phyloP scores from a whole-genome alignment of 176 grass and related monocot genomes.

The Puccinellia tenuiflora region DNA sequence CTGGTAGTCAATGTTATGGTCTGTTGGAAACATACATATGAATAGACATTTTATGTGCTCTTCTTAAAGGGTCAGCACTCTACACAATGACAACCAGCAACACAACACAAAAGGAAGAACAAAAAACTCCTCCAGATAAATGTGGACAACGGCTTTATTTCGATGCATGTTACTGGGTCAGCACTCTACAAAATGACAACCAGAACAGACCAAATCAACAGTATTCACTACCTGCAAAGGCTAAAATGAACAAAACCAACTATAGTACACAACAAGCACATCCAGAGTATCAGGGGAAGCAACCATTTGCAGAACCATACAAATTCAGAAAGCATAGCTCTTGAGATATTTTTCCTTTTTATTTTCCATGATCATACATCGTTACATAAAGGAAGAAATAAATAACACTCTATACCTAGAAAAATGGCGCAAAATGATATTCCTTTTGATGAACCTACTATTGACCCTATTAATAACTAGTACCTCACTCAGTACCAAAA shows the following conservation, averaged over 20 bases:
- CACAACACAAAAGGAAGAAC: neutral
- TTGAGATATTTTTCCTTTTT: slow-evolving; percentile 8
- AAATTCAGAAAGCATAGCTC: neutral
- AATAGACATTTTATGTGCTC: neutral
- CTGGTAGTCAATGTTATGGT: neutral
- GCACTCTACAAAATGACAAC: too few relatives aligned
- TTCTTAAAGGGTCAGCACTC: neutral
- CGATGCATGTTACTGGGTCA: too few relatives aligned
- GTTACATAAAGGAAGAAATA: slow-evolving; percentile 9
- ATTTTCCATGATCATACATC: slow-evolving; percentile 7
- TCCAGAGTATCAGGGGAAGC: neutral
- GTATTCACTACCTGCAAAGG: neutral
- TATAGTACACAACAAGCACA: neutral
- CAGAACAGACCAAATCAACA: neutral
- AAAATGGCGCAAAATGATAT: slow-evolving; percentile 8
- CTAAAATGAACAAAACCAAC: neutral
- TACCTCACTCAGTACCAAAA: slow-evolving; percentile 34
- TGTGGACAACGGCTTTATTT: neutral
- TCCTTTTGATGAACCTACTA: neutral
- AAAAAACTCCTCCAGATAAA: neutral
- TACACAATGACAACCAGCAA: neutral
- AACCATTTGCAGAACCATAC: neutral
- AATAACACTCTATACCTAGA: slow-evolving; percentile 17
- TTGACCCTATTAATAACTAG: slow-evolving; percentile 15
- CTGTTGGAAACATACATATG: neutral